Evolutionary conservation across 331 rosid species (phyloP), one percentile per base, ranked within the genome.

Genomic region (Telfairia occidentalis): DNA sequence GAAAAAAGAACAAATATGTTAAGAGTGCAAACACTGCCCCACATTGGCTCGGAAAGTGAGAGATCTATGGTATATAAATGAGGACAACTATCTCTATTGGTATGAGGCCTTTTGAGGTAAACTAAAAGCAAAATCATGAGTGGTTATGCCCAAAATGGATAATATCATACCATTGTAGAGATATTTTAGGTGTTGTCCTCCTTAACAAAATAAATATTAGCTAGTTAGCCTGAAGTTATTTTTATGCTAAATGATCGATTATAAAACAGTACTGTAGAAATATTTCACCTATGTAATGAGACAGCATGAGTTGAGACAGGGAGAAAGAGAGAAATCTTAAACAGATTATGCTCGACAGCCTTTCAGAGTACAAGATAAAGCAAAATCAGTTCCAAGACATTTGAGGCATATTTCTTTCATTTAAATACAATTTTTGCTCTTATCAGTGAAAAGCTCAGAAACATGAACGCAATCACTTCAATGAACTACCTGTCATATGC

Each of bases 201-300:
- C n/a, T 32, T 32, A 32, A 2, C 2, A 2, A 50, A n/a, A 50
- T 3, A 38, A 67, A 67, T 16, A 67, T 67, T 42, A 23, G 12
- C 5, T 26, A 1, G 74, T 42, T 23, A 40, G 75, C 28, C 73
- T 18, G 37, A 77, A 78, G 71, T 73, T 49, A 65, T 52, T 71
- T 30, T 28, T 24, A 9, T 5, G 30, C 58, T 15, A 71, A 26
- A 70, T 18, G 45, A 15, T 10, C 43, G 9, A 2, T 10, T 11
- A 52, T 21, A 35, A 26, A 70, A 42, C 57, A 15, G 57, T 28
- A 24, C 15, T 26, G 75, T 70, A 15, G 15, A 2, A 70, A 70
- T 28, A 70, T 46, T 70, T 26, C 26, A 45, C 57, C 57, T 3
- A 13, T 45, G 57, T 45, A 70, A 70, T 16, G 54, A 67, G 74